A percentile compares a stretch with the other conserved stretches of the same genome.
These are phyloP conservation scores for Nothophaeocryptopus gaeumannii DNA, from an alignment of 2,329 filamentous ascomycete species.

Conservation along the genomic window DNA sequence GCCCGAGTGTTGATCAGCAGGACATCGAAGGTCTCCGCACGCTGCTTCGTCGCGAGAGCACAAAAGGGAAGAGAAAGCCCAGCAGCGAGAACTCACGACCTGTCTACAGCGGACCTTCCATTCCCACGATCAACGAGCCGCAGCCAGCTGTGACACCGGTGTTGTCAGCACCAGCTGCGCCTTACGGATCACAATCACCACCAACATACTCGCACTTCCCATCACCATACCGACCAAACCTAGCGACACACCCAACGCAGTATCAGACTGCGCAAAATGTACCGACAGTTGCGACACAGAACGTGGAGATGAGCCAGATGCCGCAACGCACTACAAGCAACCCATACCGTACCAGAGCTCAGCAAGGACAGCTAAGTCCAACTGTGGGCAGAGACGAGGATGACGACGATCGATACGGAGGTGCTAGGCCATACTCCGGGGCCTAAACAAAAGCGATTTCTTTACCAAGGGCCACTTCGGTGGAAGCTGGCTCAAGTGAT, in stretches of 20 bases:
- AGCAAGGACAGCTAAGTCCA: constrained; percentile 8
- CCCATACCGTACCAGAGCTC: constrained; percentile 20
- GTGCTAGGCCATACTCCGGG: constrained; percentile 22
- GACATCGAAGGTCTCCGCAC: constrained; percentile 48
- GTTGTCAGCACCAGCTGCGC: not conserved
- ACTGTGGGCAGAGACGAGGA: constrained; percentile 15
- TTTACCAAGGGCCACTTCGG: no score
- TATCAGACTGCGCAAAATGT: constrained; percentile 16
- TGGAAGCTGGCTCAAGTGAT: no score
- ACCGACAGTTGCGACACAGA: constrained; percentile 10
- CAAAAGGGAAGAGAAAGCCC: constrained; percentile 42
- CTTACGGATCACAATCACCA: not conserved
- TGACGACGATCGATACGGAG: constrained; percentile 21
- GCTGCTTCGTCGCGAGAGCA: constrained; percentile 45
- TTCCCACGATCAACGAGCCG: constrained; percentile 34
- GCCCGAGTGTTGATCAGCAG: constrained; percentile 43
- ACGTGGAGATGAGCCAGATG: constrained; percentile 25
- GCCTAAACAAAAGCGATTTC: constrained; percentile 12
- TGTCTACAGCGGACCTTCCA: constrained; percentile 11
- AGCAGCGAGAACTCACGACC: constrained; percentile 20
- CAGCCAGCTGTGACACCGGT: not conserved
- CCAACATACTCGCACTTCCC: constrained; percentile 9
- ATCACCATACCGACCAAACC: constrained; percentile 10
- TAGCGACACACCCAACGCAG: constrained; percentile 10
- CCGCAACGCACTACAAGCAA: constrained; percentile 25